Evolutionary conservation across 345 rosid genomes (phyloP).

Genomic region (Dimocarpus longan): DNA sequence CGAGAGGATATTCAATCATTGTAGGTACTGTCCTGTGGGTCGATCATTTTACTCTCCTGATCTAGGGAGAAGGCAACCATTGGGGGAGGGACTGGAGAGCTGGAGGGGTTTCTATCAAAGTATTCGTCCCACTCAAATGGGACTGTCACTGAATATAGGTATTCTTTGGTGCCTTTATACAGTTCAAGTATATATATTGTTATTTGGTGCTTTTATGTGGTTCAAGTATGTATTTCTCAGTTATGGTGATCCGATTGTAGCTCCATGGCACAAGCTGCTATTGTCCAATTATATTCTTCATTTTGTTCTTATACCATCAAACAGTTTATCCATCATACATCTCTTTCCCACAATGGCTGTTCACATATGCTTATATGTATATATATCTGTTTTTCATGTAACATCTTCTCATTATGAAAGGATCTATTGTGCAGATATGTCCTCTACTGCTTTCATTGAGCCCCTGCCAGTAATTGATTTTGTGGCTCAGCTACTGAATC

Average conservation of each 20-base stretch:
- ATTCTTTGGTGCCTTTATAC: background rate
- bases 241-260: background rate
- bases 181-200: background rate
- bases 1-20: slow-evolving; percentile 17
- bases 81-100: slow-evolving; percentile 95
- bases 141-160: slow-evolving; percentile 89
- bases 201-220: no score
- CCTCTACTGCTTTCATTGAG: slow-evolving; percentile 96
- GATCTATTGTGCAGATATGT: slow-evolving; percentile 64
- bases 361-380: background rate
- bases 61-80: slow-evolving; percentile 73
- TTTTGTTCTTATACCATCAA: slow-evolving; percentile 9
- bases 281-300: background rate
- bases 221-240: no score
- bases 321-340: slow-evolving; percentile 11
- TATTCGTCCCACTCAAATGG: slow-evolving; percentile 97
- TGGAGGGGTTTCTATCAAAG: slow-evolving; percentile 99
- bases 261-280: background rate
- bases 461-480: slow-evolving; percentile 79
- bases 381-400: background rate
- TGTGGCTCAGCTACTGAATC: slow-evolving; percentile 62
- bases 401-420: background rate
- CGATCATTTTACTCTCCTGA: slow-evolving; percentile 91
- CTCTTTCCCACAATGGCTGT: background rate
- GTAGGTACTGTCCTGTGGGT: slow-evolving; percentile 83